Evolutionary conservation across 2,329 filamentous ascomycete species (phyloP).

Genomic region (Fusarium humuli): DNA sequence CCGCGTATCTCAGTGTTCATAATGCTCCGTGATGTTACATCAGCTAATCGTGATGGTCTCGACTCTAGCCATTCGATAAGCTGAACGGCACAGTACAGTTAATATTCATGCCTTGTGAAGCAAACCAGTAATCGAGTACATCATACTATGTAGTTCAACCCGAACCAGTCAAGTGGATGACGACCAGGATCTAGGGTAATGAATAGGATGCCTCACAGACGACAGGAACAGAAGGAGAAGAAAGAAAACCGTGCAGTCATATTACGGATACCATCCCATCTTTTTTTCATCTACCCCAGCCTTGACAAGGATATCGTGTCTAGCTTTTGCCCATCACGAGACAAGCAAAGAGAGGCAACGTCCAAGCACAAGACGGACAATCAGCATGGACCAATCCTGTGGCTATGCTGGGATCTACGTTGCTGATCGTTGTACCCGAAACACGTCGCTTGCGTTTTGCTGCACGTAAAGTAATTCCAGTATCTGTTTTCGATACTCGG

Average conservation of each 20-base stretch:
- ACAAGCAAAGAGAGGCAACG: conserved; percentile 1
- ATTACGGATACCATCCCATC: conserved; percentile 7
- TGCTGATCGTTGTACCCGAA: conserved; percentile 28
- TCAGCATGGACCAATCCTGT: conserved; percentile 13
- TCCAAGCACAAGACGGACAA: not conserved
- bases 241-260: not conserved
- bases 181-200: conserved; percentile 13
- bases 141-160: conserved; percentile 10
- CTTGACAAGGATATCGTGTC: conserved; percentile 12
- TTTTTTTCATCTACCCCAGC: conserved; percentile 9
- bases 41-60: not conserved
- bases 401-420: conserved; percentile 19
- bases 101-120: conserved; percentile 9
- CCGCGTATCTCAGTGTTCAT: not conserved
- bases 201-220: conserved; percentile 26
- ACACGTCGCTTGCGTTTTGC: conserved; percentile 18
- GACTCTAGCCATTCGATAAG: conserved; percentile 14
- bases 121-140: not conserved
- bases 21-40: conserved; percentile 21
- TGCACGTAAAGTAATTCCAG: conserved; percentile 16
- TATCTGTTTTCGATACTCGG: not conserved
- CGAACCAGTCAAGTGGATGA: conserved; percentile 21
- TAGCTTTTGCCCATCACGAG: conserved; percentile 8
- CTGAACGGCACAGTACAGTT: not conserved
- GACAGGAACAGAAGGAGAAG: conserved; percentile 27